Evolutionary conservation across 306 rosid species (phyloP), one percentile per base, ranked within the genome.

Genomic region (Hippophae rhamnoides): DNA sequence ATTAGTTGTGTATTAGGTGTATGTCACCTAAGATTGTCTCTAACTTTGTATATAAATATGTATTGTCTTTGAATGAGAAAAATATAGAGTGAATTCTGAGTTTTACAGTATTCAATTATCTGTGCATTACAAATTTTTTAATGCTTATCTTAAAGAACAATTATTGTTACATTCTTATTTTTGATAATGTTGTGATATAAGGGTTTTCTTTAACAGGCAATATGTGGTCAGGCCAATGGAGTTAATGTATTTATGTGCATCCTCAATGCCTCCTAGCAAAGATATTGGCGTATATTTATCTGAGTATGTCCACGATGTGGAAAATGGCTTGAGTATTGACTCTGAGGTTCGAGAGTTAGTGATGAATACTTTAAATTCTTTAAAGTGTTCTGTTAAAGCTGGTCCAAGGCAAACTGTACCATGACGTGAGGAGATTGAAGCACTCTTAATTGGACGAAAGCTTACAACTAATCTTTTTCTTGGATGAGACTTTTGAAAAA

Each of bases 401-500:
- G 99, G 99, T 66, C 86, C 97, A 13, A 88, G 97, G 81, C 84
- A 86, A 69, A 72, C 77, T 42, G 82, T 84, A 72, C 99, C 97
- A 31, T 95, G 77, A 8, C 90, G 85, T 6, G 97, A 88, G 71
- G 99, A 93, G 81, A 86, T 93, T 76, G 97, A 84, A 78, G 90
- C 97, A 46, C 72, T 88, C 66, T 70, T 93, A 66, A 88, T 85
- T 0, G 84, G 86, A 72, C 84, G 79, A 75, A 93, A 82, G 77
- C 97, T 93, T 38, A 93, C 99, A 54, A 93, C 85, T 88, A 55
- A 95, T 93, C 47, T 88, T 86, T 66, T 93, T 93, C 69, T 67
- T 93, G 77, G 99, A 93, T 66, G 99, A 88, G 74, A 93, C 95
- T 50, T 93, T 93, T 52, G 99, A 93, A 86, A 97, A 93, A 77